phyloP scores from a whole-genome alignment of 2,329 filamentous ascomycete species.

The Monilinia fructigena region DNA sequence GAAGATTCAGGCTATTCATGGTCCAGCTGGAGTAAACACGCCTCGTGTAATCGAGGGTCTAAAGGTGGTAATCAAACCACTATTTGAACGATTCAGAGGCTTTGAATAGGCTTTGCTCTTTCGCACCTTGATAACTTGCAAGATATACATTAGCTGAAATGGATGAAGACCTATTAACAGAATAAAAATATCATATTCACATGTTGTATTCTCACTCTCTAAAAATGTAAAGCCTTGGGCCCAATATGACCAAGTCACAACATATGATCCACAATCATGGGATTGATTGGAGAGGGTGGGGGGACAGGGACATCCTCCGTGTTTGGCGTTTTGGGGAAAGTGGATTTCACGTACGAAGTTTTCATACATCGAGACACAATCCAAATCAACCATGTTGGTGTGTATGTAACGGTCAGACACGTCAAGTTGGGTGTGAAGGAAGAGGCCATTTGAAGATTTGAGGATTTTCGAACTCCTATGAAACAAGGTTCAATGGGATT shows the following conservation, averaged over 20 bases:
- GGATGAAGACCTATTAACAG: not conserved
- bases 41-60: slow-evolving; percentile 5
- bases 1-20: slow-evolving; percentile 13
- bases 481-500: slow-evolving; percentile 14
- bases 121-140: not conserved
- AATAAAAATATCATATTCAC: slow-evolving; percentile 19
- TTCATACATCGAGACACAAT: not conserved
- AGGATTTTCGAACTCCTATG: not conserved
- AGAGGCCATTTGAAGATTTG: not conserved
- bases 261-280: slow-evolving; percentile 10
- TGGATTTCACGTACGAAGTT: slow-evolving; percentile 6
- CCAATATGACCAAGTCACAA: slow-evolving; percentile 20
- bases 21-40: not conserved
- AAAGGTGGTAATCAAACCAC: slow-evolving; percentile 2
- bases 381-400: slow-evolving; percentile 3
- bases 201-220: not conserved
- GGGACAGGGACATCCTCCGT: slow-evolving; percentile 6
- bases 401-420: not conserved
- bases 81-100: not conserved
- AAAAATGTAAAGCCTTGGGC: not conserved
- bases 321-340: not conserved
- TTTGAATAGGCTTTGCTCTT: not conserved
- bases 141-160: not conserved
- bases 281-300: slow-evolving; percentile 16
- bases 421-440: not conserved